These are phyloP conservation scores for Serendipita sp. DNA, from an alignment of 768 basidiomycete species.

Conservation along the genomic window DNA sequence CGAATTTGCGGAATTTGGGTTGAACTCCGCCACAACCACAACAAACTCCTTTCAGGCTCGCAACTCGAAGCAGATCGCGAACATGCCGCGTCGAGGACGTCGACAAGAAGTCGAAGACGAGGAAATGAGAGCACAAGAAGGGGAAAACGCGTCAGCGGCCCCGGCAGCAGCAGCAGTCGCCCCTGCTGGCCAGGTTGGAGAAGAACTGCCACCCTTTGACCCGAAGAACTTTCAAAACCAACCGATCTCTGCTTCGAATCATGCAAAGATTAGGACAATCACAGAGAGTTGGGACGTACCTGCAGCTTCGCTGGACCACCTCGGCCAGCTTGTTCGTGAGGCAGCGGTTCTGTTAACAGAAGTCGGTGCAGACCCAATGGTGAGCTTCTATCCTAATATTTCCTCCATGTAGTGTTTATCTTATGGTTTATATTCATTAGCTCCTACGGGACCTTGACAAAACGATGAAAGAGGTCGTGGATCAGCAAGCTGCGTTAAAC, in stretches of 20 bases:
- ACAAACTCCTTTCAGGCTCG: too few relatives aligned
- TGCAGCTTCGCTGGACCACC: neutral
- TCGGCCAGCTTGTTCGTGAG: slow-evolving; percentile 28
- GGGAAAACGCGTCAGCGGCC: neutral
- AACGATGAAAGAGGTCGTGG: slow-evolving; percentile 53
- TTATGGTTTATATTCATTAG: slow-evolving; percentile 10
- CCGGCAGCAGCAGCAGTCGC: neutral
- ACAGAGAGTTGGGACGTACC: slow-evolving; percentile 7
- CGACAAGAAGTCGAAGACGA: neutral
- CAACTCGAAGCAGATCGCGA: too few relatives aligned
- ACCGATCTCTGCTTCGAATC: neutral
- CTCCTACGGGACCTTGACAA: slow-evolving; percentile 40
- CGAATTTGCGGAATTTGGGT: neutral
- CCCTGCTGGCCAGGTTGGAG: neutral
- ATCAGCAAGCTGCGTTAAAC: slow-evolving; percentile 45
- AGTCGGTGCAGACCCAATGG: slow-evolving; percentile 36
- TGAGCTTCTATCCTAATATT: too few relatives aligned
- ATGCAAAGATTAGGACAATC: slow-evolving; percentile 7
- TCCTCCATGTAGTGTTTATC: too few relatives aligned
- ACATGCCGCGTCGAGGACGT: neutral
- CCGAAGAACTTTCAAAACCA: neutral
- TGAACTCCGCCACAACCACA: neutral
- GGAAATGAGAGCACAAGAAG: neutral
- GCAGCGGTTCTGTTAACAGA: slow-evolving; percentile 49
- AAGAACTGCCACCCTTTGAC: neutral